A percentile compares a stretch with the other conserved stretches of the same genome.
Evolutionary conservation across 139 green algal species (phyloP).

Genomic region (Chlorella sorokiniana): DNA sequence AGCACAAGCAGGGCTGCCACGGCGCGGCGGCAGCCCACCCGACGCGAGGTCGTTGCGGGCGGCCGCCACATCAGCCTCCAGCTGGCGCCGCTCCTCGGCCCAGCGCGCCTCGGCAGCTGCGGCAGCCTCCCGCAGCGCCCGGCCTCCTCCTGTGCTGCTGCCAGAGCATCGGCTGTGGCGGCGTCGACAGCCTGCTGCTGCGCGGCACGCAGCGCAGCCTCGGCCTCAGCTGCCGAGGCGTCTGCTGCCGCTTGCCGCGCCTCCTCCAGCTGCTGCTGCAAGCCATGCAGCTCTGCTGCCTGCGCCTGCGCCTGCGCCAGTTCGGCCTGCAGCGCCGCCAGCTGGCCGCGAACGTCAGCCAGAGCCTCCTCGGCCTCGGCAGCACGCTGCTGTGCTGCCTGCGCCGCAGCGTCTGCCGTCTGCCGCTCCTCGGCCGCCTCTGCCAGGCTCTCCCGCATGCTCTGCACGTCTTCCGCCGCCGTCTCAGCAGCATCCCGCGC

Average conservation of each 20-base stretch:
- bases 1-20: not conserved
- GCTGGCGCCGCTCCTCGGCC: not conserved
- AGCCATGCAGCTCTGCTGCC: not conserved
- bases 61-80: conserved; percentile 7
- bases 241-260: not conserved
- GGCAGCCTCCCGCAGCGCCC: not conserved
- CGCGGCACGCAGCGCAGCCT: not conserved
- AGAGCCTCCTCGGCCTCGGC: not conserved
- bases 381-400: conserved; percentile 6
- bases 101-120: not conserved
- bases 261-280: conserved; percentile 20
- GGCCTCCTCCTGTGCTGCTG: conserved; percentile 2
- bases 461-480: not conserved
- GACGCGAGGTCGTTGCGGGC: conserved; percentile 24
- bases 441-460: conserved; percentile 11
- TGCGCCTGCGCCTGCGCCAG: not conserved
- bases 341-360: not conserved
- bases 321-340: not conserved
- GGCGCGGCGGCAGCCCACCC: not conserved
- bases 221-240: not conserved
- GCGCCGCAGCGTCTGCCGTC: not conserved
- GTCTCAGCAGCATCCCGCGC: not conserved
- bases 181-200: not conserved
- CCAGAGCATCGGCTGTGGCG: not conserved
- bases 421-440: not conserved